Evolutionary conservation across 2,329 filamentous ascomycete species (phyloP).

Genomic region (Phaeosphaeriaceae sp.): DNA sequence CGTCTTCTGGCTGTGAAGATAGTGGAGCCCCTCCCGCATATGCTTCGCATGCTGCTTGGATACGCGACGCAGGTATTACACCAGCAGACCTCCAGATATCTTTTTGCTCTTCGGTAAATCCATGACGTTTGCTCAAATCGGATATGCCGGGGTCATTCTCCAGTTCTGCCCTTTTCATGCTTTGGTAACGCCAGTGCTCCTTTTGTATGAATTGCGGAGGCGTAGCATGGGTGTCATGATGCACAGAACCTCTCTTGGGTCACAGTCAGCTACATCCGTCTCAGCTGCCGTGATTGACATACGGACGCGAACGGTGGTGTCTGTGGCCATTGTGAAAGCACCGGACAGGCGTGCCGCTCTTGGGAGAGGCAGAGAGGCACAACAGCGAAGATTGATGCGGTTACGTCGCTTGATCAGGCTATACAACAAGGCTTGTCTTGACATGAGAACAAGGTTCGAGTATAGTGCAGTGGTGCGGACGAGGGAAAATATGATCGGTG

Average conservation of each 20-base stretch:
- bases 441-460: not conserved
- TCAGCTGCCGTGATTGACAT: slow-evolving; percentile 28
- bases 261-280: slow-evolving; percentile 32
- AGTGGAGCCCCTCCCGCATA: slow-evolving; percentile 40
- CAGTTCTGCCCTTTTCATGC: slow-evolving; percentile 61
- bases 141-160: slow-evolving; percentile 58
- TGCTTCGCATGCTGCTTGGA: slow-evolving; percentile 39
- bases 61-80: slow-evolving; percentile 34
- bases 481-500: not conserved
- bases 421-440: not conserved
- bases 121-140: slow-evolving; percentile 42
- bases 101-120: slow-evolving; percentile 45
- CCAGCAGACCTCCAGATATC: slow-evolving; percentile 38
- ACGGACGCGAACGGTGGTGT: slow-evolving; percentile 39
- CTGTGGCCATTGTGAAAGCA: slow-evolving; percentile 35
- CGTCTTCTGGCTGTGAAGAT: slow-evolving; percentile 29
- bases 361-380: not conserved
- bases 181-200: slow-evolving; percentile 63
- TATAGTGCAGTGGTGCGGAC: not conserved
- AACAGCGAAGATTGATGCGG: not conserved
- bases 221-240: slow-evolving; percentile 47
- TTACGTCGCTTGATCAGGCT: not conserved
- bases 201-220: slow-evolving; percentile 46
- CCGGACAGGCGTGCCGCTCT: not conserved
- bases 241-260: slow-evolving; percentile 32